Percentiles rank a stretch among this genome's conserved stretches.
Conservation (phyloP, 768 basidiomycete genomes). For the Lepiota venenata region DNA sequence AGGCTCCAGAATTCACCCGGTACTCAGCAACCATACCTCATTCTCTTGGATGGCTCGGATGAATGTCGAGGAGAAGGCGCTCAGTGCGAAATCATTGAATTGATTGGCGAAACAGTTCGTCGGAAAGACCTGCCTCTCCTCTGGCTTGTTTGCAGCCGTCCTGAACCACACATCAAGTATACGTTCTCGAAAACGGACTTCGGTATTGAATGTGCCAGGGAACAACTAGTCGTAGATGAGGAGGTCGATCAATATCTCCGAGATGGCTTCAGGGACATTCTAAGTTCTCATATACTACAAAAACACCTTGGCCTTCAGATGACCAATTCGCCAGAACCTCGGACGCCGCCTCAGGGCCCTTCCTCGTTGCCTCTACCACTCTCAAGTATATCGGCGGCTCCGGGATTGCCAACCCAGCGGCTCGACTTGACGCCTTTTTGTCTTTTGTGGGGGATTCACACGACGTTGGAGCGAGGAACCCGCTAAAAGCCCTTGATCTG, state of each 20-base stretch:
- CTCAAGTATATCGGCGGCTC: constrained; percentile 4
- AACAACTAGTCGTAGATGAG: not conserved
- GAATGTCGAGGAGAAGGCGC: not conserved
- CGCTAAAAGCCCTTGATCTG: not conserved
- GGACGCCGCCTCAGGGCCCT: not conserved
- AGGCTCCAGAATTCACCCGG: too few species aligned
- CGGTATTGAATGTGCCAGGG: not conserved
- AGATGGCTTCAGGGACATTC: not conserved
- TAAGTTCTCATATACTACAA: not conserved
- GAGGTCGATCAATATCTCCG: not conserved
- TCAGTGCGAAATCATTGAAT: not conserved
- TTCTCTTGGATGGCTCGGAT: not conserved
- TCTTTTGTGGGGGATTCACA: not conserved
- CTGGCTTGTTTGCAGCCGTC: not conserved
- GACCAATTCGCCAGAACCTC: not conserved
- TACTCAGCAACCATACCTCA: not conserved
- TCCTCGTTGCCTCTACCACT: not conserved
- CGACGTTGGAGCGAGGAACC: not conserved
- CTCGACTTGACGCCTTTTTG: not conserved
- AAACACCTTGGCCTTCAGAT: not conserved
- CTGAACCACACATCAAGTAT: not conserved
- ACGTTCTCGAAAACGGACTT: not conserved
- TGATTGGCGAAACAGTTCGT: not conserved
- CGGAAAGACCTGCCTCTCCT: not conserved
- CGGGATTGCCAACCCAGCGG: not conserved